Evolutionary conservation across 2,329 filamentous ascomycete species (phyloP), one percentile per base, ranked within the genome.

Genomic region (Fusarium sp.): DNA sequence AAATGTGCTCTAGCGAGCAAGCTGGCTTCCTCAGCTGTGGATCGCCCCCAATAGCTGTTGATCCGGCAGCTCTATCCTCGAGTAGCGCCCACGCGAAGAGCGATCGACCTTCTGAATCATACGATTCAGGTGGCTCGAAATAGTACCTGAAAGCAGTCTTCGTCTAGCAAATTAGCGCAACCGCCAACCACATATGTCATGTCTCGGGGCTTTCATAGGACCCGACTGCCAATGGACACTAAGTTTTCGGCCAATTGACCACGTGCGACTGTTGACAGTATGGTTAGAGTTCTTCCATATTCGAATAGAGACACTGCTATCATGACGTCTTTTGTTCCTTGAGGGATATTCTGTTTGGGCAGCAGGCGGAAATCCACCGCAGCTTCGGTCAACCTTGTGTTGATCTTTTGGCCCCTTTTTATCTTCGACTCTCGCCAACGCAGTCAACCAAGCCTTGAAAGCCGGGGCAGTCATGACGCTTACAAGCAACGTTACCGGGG

Each of bases 291-390:
- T n/a, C n/a, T n/a, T n/a, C n/a, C n/a, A n/a, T 12, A 8, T 26
- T 6, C 4, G n/a, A 5, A 15, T 2, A 2, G 3, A 2, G 20
- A 26, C 2, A 3, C 7, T 15, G 18, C 21, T 11, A 8, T 6
- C 3, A 44, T 44, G 38, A 44, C 28, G 28, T 35, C 10, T 44
- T 13, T 15, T 3, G 29, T n/a, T 26, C 28, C 6, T 21, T 26
- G 35, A 28, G 16, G 21, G 21, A 20, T 35, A 13, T 24, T 3
- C 18, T 2, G 12, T 3, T 8, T 18, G 7, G 9, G 4, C 9
- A 28, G 4, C 7, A 12, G n/a, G 28, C 9, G 15, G 13, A 39
- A 26, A 9, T 13, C 6, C 5, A n/a, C 28, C 3, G n/a, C n/a
- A n/a, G 48, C 24, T 15, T 24, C 21, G 8, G 24, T 11, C 9